Evolutionary conservation across 106 monocot species (phyloP).

Genomic region (Iris macrosiphon): DNA sequence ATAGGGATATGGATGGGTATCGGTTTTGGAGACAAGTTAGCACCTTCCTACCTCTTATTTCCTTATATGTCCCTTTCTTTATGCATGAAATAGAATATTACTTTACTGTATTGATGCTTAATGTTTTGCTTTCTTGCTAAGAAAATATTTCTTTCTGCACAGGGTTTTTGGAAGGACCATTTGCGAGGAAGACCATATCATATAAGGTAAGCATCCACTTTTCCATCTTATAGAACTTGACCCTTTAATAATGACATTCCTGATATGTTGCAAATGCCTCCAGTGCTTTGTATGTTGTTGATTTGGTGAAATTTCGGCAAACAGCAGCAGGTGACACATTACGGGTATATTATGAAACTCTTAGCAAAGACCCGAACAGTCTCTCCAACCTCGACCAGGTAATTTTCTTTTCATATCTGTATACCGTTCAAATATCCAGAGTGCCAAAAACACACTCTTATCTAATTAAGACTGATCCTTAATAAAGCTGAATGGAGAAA

Average conservation of each 20-base stretch:
- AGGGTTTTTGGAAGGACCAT: slow-evolving; percentile 99
- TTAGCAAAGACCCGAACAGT: slow-evolving; percentile 98
- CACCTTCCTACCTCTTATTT: no score
- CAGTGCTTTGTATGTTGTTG: slow-evolving; percentile 99
- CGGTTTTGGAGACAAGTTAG: slow-evolving; percentile 95
- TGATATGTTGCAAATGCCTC: not conserved
- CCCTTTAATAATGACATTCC: no score
- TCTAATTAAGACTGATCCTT: no score
- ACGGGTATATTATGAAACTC: slow-evolving; percentile 87
- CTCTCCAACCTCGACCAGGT: slow-evolving; percentile 99
- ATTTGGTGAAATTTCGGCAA: slow-evolving; percentile 93
- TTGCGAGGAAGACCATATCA: slow-evolving; percentile 90
- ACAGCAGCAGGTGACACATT: slow-evolving; percentile 88
- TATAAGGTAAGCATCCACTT: slow-evolving; percentile 96
- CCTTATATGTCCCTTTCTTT: no score
- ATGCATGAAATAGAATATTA: no score
- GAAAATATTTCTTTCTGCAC: slow-evolving; percentile 2
- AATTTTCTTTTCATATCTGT: slow-evolving; percentile 7
- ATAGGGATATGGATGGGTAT: slow-evolving; percentile 98
- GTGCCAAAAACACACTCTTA: no score
- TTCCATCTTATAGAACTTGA: no score
- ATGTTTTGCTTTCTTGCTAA: no score
- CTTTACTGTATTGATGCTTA: not conserved
- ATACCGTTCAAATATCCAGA: not conserved
- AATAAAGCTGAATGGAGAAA: no score